Evolutionary conservation across 2,329 filamentous ascomycete species (phyloP).

Genomic region (Ceratocystis colombiana): DNA sequence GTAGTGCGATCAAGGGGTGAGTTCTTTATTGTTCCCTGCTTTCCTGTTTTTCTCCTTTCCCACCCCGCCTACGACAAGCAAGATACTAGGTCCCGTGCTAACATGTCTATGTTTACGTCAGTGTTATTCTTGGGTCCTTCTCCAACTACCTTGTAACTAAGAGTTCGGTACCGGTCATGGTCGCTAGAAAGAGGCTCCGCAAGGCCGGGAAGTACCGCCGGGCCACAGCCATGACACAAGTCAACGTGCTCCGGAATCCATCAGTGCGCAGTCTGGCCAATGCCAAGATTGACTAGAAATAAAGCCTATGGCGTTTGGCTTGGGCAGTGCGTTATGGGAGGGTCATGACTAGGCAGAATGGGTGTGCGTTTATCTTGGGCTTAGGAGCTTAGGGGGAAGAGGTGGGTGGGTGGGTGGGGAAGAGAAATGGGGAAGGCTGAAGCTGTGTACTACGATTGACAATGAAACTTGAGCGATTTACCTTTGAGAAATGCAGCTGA

Average conservation of each 20-base stretch:
- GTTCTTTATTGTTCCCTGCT: conserved; percentile 31
- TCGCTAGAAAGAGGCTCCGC: conserved; percentile 77
- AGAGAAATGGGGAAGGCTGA: not conserved
- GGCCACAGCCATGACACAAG: conserved; percentile 54
- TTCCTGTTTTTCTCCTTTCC: conserved; percentile 12
- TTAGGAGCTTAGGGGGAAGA: not conserved
- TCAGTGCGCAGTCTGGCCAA: conserved; percentile 55
- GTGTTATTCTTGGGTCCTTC: conserved; percentile 89
- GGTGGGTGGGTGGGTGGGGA: not conserved
- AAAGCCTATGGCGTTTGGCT: not conserved
- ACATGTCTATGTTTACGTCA: conserved; percentile 34
- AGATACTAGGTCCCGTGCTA: conserved; percentile 28
- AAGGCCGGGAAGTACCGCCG: conserved; percentile 78
- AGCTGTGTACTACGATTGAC: conserved; percentile 4
- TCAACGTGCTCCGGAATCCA: conserved; percentile 71
- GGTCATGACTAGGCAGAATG: too few species aligned
- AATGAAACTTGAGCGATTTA: conserved; percentile 12
- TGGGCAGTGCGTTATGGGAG: not conserved
- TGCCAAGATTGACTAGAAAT: conserved; percentile 60
- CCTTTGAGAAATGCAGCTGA: not conserved
- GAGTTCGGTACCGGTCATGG: conserved; percentile 95
- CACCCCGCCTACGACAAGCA: not conserved
- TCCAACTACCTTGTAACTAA: conserved; percentile 97
- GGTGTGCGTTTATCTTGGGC: not conserved
- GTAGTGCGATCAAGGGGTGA: conserved; percentile 87